Evolutionary conservation across 2,329 filamentous ascomycete genomes (phyloP).

Genomic region (Trichoderma koningiopsis): DNA sequence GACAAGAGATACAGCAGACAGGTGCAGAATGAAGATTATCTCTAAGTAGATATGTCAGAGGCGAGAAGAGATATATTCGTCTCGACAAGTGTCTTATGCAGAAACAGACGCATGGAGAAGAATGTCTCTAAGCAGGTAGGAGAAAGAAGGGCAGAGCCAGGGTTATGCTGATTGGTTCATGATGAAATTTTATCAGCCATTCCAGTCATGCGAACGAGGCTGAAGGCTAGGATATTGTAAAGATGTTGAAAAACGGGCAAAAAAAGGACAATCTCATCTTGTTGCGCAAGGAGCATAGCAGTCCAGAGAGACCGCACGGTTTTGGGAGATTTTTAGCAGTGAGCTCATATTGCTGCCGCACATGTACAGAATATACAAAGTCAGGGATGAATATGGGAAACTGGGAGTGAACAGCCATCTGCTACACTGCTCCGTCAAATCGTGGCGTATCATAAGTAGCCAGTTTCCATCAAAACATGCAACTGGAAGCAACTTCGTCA

Average conservation of each 20-base stretch:
- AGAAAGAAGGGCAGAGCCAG: too few species aligned
- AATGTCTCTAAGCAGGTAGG: too few species aligned
- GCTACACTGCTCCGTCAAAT: neutral
- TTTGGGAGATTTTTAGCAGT: neutral
- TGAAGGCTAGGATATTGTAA: neutral
- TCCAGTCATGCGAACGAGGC: neutral
- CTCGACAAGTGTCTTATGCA: neutral
- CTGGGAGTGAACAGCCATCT: neutral
- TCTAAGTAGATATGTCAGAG: neutral
- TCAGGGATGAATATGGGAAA: too few species aligned
- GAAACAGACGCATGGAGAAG: too few species aligned
- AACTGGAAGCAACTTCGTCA: neutral
- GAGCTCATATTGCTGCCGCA: neutral
- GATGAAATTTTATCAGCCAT: too few species aligned
- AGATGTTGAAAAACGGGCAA: neutral
- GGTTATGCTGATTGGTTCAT: too few species aligned
- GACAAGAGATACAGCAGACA: neutral
- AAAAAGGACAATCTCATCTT: neutral
- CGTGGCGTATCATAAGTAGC: neutral
- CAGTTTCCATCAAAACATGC: neutral
- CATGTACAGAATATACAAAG: conserved; percentile 10
- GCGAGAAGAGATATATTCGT: neutral
- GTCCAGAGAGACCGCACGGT: neutral
- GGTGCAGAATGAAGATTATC: neutral
- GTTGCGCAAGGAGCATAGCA: neutral